phyloP scores from a whole-genome alignment of 331 rosid genomes.

The Acacia pycnantha region DNA sequence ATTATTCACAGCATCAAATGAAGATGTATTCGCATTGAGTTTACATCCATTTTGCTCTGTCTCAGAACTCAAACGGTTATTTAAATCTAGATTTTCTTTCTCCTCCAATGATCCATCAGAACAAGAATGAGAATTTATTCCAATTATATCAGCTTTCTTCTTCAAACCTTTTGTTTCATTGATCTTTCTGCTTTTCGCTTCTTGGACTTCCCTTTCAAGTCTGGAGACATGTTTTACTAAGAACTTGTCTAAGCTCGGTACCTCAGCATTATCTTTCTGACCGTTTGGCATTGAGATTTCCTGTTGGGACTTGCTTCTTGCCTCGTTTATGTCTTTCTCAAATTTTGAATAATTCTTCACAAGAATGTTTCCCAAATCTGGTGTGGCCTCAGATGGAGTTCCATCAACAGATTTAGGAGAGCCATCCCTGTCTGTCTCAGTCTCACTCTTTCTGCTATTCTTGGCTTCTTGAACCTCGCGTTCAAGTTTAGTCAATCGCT shows the following conservation, averaged over 20 bases:
- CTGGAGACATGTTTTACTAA: slow-evolving; percentile 78
- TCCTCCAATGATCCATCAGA: slow-evolving; percentile 27
- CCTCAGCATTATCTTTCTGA: slow-evolving; percentile 43
- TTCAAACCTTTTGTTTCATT: slow-evolving; percentile 27
- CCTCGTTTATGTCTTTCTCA: slow-evolving; percentile 50
- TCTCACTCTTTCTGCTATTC: slow-evolving; percentile 46
- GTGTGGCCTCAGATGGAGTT: slow-evolving; percentile 38
- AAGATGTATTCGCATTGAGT: neutral
- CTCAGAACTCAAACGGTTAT: slow-evolving; percentile 16
- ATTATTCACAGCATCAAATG: neutral
- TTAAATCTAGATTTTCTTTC: slow-evolving; percentile 56
- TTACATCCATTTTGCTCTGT: slow-evolving; percentile 25
- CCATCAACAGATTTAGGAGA: slow-evolving; percentile 31
- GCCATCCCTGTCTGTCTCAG: slow-evolving; percentile 32
- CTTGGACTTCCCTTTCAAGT: slow-evolving; percentile 83
- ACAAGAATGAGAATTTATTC: neutral
- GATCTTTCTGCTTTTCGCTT: slow-evolving; percentile 62
- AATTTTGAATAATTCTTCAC: slow-evolving; percentile 45
- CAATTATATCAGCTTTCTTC: slow-evolving; percentile 14
- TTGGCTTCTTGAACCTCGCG: slow-evolving; percentile 85
- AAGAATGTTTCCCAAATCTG: slow-evolving; percentile 54
- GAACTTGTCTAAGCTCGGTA: slow-evolving; percentile 76
- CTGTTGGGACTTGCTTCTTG: slow-evolving; percentile 35
- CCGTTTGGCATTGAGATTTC: slow-evolving; percentile 27
- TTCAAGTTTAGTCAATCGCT: slow-evolving; percentile 84